Evolutionary conservation across 345 rosid genomes (phyloP).

Genomic region (Gossypium thurberi): DNA sequence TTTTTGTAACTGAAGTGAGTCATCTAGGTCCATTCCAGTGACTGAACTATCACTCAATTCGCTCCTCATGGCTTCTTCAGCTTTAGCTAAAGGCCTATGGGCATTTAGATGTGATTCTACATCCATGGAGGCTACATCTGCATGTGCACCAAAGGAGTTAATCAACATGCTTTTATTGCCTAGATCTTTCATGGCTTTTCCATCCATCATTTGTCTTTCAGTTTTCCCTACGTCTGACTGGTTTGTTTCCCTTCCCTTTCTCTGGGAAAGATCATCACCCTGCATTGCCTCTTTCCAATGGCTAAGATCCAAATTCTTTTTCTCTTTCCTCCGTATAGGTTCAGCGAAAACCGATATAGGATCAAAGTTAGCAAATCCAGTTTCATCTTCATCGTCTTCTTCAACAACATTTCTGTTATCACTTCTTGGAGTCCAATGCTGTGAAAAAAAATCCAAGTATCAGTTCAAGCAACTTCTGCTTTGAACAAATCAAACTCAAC

Average conservation of each 20-base stretch:
- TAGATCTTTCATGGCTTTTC: background rate
- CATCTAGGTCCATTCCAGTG: slow-evolving; percentile 23
- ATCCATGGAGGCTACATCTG: slow-evolving; percentile 22
- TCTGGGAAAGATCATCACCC: slow-evolving; percentile 22
- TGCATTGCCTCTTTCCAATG: slow-evolving; percentile 40
- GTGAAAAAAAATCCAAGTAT: slow-evolving; percentile 21
- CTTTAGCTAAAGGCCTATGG: slow-evolving; percentile 9
- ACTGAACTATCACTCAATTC: slow-evolving; percentile 15
- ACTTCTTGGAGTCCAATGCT: slow-evolving; percentile 56
- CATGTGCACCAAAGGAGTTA: slow-evolving; percentile 15
- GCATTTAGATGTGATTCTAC: slow-evolving; percentile 15
- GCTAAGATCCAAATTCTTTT: slow-evolving; percentile 42
- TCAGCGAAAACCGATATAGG: slow-evolving; percentile 50
- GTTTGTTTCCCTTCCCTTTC: slow-evolving; percentile 12
- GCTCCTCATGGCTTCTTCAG: slow-evolving; percentile 4
- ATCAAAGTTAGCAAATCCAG: slow-evolving; percentile 24
- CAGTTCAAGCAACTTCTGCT: slow-evolving; percentile 1
- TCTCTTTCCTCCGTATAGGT: slow-evolving; percentile 70
- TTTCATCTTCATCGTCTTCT: slow-evolving; percentile 32
- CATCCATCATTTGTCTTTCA: slow-evolving; percentile 16
- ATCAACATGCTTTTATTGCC: slow-evolving; percentile 3
- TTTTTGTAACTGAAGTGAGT: slow-evolving; percentile 3
- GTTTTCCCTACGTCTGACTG: slow-evolving; percentile 10
- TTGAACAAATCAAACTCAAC: background rate
- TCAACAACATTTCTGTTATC: slow-evolving; percentile 16